Percentiles rank a stretch among this genome's conserved stretches.
These are phyloP conservation scores for Bassia scoparia DNA, from an alignment of 148 eudicot species.

Conservation along the genomic window DNA sequence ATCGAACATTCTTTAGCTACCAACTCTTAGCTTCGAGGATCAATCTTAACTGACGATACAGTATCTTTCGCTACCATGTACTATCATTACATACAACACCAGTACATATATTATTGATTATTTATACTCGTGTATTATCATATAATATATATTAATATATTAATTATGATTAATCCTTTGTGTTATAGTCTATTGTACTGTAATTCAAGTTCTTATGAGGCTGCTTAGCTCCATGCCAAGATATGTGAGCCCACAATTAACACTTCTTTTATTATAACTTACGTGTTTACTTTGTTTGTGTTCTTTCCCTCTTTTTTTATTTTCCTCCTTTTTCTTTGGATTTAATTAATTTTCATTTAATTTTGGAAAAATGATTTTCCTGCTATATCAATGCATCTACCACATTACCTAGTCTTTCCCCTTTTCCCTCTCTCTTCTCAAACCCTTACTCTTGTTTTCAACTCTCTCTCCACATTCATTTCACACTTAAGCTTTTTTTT, in stretches of 20 bases:
- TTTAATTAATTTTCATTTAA: not conserved
- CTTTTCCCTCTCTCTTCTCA: slow-evolving; percentile 35
- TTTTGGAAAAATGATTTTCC: not conserved
- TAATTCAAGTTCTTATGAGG: not conserved
- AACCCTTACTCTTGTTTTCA: not conserved
- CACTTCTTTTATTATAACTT: slow-evolving; percentile 16
- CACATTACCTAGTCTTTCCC: slow-evolving; percentile 39
- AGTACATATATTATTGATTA: too few relatives aligned
- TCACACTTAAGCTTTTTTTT: not conserved
- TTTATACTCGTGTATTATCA: too few relatives aligned
- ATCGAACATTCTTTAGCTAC: too few relatives aligned
- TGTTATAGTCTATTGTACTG: too few relatives aligned
- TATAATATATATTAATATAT: too few relatives aligned
- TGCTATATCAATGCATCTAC: slow-evolving; percentile 28
- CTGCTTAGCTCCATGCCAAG: not conserved
- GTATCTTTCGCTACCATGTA: too few relatives aligned
- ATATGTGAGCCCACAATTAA: slow-evolving; percentile 25
- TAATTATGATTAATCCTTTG: too few relatives aligned
- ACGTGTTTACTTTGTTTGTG: slow-evolving; percentile 13
- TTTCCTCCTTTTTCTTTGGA: not conserved
- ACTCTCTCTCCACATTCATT: not conserved
- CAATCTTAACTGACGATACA: too few relatives aligned
- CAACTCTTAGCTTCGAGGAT: too few relatives aligned
- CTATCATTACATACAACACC: too few relatives aligned
- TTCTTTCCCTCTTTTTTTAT: too few relatives aligned